phyloP scores from a whole-genome alignment of 2,329 filamentous ascomycete species.

The Scortechinia acanthostroma region DNA sequence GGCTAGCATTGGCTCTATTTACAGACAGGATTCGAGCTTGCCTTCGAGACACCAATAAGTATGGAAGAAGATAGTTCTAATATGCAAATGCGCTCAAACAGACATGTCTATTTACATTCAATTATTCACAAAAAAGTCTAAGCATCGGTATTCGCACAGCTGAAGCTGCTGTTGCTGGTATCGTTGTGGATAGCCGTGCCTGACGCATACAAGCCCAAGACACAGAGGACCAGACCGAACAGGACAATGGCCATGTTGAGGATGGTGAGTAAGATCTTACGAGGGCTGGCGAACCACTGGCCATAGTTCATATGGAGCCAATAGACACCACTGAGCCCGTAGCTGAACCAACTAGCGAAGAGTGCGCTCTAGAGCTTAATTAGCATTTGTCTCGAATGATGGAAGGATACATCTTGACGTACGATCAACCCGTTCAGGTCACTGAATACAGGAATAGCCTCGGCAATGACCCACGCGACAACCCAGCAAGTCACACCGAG shows the following conservation, averaged over 20 bases:
- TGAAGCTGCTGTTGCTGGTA: background rate
- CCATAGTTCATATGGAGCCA: slow-evolving; percentile 12
- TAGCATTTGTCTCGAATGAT: background rate
- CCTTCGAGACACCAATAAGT: too few relatives aligned
- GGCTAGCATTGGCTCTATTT: too few relatives aligned
- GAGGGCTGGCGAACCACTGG: slow-evolving; percentile 4
- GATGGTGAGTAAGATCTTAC: slow-evolving; percentile 7
- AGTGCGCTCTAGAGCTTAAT: slow-evolving; percentile 23
- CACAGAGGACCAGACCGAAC: slow-evolving; percentile 7
- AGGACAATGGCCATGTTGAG: slow-evolving; percentile 5
- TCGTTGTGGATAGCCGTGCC: background rate
- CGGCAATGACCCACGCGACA: slow-evolving; percentile 45
- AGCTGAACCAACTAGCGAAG: slow-evolving; percentile 44
- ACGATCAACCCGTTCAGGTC: slow-evolving; percentile 43
- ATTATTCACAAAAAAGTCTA: too few relatives aligned
- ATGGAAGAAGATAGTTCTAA: too few relatives aligned
- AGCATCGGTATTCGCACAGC: background rate
- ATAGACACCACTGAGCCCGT: slow-evolving; percentile 9
- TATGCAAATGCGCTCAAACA: too few relatives aligned
- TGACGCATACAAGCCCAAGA: background rate
- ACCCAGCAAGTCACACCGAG: slow-evolving; percentile 38
- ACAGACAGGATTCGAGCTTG: too few relatives aligned
- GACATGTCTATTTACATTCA: too few relatives aligned
- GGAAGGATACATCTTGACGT: slow-evolving; percentile 3
- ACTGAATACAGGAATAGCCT: slow-evolving; percentile 48